Percentiles rank a stretch among this genome's conserved stretches.
Evolutionary conservation across 331 rosid genomes (phyloP).

Genomic region (Spiraea crenata): DNA sequence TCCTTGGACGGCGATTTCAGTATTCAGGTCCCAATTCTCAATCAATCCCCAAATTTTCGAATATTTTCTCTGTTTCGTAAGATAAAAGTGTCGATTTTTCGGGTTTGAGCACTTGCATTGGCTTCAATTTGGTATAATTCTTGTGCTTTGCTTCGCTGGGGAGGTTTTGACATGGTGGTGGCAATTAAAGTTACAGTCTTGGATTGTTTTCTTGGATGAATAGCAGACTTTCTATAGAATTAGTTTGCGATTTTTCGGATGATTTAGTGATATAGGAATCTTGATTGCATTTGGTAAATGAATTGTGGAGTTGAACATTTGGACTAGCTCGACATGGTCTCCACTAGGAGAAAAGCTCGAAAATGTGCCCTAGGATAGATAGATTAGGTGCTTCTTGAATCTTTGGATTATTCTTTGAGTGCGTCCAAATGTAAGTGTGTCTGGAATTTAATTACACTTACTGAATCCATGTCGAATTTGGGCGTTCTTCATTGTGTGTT

Average conservation of each 20-base stretch:
- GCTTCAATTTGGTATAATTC: not conserved
- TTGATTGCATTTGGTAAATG: not conserved
- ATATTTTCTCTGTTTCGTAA: not conserved
- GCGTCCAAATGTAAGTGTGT: not conserved
- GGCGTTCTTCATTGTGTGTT: not conserved
- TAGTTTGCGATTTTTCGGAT: not conserved
- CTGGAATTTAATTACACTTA: not conserved
- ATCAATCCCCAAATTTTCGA: not conserved
- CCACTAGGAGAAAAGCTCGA: not conserved
- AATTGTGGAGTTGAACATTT: not conserved
- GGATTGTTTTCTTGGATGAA: not conserved
- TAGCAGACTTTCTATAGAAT: not conserved
- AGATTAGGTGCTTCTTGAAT: not conserved
- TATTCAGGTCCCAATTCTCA: slow-evolving; percentile 64
- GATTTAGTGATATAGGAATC: not conserved
- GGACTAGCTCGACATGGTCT: not conserved
- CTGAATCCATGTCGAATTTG: not conserved
- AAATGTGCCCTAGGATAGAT: not conserved
- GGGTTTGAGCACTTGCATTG: not conserved
- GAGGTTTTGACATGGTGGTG: no score
- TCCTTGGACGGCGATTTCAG: slow-evolving; percentile 98
- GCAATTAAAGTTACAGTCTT: not conserved
- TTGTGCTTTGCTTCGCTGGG: not conserved
- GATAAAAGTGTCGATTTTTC: not conserved
- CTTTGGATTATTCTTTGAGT: not conserved